Evolutionary conservation across 2,329 filamentous ascomycete genomes (phyloP).

Genomic region (Colletotrichum limetticola): DNA sequence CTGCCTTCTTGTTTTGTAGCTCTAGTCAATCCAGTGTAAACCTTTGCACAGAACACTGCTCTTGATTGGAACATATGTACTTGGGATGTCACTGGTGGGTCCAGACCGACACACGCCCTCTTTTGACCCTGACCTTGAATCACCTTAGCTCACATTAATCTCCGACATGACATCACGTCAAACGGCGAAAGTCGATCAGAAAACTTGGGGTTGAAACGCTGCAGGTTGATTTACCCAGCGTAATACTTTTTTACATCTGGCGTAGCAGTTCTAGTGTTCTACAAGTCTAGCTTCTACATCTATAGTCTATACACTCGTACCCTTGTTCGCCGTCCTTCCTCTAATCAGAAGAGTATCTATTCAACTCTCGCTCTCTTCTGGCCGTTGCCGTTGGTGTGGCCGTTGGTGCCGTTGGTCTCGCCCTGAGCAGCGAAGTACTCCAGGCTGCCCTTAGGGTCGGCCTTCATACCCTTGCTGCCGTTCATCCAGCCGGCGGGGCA

Average conservation of each 20-base stretch:
- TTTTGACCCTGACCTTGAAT: neutral
- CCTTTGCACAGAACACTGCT: too few species aligned
- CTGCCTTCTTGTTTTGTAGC: too few species aligned
- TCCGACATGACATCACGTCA: neutral
- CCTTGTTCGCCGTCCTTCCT: neutral
- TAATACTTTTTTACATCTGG: neutral
- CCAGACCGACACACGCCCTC: neutral
- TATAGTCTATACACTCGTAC: constrained; percentile 2
- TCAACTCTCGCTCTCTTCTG: constrained; percentile 25
- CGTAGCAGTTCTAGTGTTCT: neutral
- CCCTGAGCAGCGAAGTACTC: constrained; percentile 55
- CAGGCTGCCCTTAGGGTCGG: constrained; percentile 61
- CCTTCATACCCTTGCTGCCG: constrained; percentile 61
- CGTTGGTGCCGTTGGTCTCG: constrained; percentile 45
- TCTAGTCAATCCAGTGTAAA: too few species aligned
- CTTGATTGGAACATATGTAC: neutral
- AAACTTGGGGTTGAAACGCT: neutral
- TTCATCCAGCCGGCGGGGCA: constrained; percentile 65
- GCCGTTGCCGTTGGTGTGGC: constrained; percentile 28
- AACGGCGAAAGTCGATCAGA: neutral
- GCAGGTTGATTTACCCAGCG: neutral
- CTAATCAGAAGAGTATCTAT: neutral
- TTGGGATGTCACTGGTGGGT: neutral
- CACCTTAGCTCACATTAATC: neutral
- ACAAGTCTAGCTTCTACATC: constrained; percentile 25